A percentile compares a stretch with the other conserved stretches of the same genome.
Conservation (phyloP, 768 basidiomycete species). For the Lepiota brunneoincarnata region DNA sequence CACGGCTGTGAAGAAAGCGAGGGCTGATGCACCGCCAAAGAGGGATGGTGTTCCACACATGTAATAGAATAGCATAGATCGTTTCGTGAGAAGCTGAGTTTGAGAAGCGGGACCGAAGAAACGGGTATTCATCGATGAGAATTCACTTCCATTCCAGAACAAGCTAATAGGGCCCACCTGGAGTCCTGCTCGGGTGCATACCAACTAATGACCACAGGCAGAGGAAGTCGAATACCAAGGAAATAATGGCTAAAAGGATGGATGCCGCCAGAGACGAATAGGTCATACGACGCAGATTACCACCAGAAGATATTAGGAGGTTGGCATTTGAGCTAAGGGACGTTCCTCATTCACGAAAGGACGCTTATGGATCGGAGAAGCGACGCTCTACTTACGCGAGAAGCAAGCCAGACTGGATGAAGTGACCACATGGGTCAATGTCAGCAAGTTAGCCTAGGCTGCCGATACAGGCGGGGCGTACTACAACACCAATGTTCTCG, state of each 20-base stretch:
- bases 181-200: slow-evolving; percentile 9
- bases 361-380: too few species aligned
- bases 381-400: slow-evolving; percentile 6
- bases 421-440: not conserved
- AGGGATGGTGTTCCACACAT: slow-evolving; percentile 14
- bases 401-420: slow-evolving; percentile 8
- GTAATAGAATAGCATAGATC: slow-evolving; percentile 11
- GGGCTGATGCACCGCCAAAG: slow-evolving; percentile 13
- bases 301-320: slow-evolving; percentile 4
- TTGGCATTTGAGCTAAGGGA: slow-evolving; percentile 3
- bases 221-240: slow-evolving; percentile 10
- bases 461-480: not conserved
- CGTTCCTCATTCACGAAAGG: not conserved
- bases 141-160: too few species aligned
- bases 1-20: slow-evolving; percentile 11
- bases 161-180: not conserved
- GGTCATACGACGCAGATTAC: slow-evolving; percentile 7
- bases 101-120: not conserved
- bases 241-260: slow-evolving; percentile 4
- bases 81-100: slow-evolving; percentile 5
- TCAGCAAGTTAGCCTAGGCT: not conserved
- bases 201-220: slow-evolving; percentile 8
- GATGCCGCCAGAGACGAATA: slow-evolving; percentile 5
- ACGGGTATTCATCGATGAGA: not conserved
- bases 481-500: slow-evolving; percentile 13